Percentiles rank a stretch among this genome's conserved stretches.
These are phyloP conservation scores for Ceriops zippeliana DNA, from an alignment of 345 rosid genomes.

Conservation along the genomic window DNA sequence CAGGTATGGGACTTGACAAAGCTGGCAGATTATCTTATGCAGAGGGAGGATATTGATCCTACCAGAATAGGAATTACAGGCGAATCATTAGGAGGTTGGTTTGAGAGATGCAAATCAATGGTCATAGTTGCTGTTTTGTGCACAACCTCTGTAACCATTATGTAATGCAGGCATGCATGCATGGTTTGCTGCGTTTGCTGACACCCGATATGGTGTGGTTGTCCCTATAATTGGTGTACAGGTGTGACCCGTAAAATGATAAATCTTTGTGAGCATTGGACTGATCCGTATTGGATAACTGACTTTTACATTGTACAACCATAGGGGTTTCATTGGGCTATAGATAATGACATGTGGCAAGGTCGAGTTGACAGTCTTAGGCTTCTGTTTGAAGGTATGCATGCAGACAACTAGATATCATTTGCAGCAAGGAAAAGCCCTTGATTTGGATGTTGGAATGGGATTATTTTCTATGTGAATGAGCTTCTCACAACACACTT, in stretches of 20 bases:
- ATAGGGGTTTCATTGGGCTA: constrained; percentile 88
- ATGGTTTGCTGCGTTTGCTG: constrained; percentile 87
- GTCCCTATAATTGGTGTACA: constrained; percentile 88
- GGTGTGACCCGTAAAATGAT: constrained; percentile 32
- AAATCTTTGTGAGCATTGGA: not conserved
- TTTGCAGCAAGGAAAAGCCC: not conserved
- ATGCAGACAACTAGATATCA: not conserved
- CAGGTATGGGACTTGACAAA: constrained; percentile 92
- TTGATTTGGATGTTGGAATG: not conserved
- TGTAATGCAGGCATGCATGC: constrained; percentile 82
- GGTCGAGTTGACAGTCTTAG: constrained; percentile 75
- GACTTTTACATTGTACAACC: constrained; percentile 16
- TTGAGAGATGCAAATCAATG: constrained; percentile 6
- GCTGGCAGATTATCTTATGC: constrained; percentile 72
- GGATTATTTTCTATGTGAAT: not conserved
- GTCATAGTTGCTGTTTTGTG: constrained; percentile 2
- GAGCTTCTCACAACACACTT: not conserved
- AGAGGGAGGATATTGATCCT: constrained; percentile 76
- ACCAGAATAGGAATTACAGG: constrained; percentile 85
- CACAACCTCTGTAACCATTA: constrained; percentile 13
- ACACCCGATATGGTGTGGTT: constrained; percentile 62
- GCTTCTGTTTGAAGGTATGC: constrained; percentile 79
- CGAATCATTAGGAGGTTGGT: constrained; percentile 88
- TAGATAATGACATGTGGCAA: constrained; percentile 76
- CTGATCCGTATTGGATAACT: constrained; percentile 2